These are phyloP conservation scores for Tagetes patula DNA, from an alignment of 129 eudicot species.

Conservation along the genomic window DNA sequence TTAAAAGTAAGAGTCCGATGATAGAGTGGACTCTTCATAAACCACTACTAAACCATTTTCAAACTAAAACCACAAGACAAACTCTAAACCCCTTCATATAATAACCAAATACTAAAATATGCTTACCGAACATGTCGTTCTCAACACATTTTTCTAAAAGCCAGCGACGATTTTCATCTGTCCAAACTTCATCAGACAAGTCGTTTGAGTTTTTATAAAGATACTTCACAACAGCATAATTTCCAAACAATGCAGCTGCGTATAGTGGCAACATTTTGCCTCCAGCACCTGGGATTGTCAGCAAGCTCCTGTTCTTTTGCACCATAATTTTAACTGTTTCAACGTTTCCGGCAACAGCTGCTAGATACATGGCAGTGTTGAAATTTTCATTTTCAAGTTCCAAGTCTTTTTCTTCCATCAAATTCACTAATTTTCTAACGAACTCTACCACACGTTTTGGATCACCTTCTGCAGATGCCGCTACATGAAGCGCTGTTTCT, in stretches of 20 bases:
- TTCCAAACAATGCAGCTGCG: constrained; percentile 39
- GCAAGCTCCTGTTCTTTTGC: constrained; percentile 14
- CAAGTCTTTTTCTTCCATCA: constrained; percentile 34
- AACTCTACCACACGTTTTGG: constrained; percentile 13
- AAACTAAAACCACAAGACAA: too few species aligned
- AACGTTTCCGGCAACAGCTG: constrained; percentile 37
- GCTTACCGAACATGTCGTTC: constrained; percentile 41
- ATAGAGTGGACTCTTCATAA: too few species aligned
- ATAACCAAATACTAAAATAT: neutral
- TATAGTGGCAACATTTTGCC: constrained; percentile 19
- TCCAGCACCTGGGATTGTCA: constrained; percentile 19
- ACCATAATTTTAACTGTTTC: constrained; percentile 32
- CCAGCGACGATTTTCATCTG: constrained; percentile 10
- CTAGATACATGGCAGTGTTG: constrained; percentile 41
- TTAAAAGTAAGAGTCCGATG: too few species aligned
- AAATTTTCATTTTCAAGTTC: constrained; percentile 20
- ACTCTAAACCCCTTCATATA: neutral
- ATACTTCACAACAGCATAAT: constrained; percentile 36
- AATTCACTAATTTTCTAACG: constrained; percentile 32
- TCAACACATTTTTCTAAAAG: constrained; percentile 33
- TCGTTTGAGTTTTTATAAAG: constrained; percentile 14
- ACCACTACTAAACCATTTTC: too few species aligned
- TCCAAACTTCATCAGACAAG: constrained; percentile 24
- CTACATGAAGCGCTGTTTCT: constrained; percentile 54
- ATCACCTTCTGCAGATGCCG: constrained; percentile 36